Evolutionary conservation across 179 eudicot genomes (phyloP).

Genomic region (Heliamphora pulchella): DNA sequence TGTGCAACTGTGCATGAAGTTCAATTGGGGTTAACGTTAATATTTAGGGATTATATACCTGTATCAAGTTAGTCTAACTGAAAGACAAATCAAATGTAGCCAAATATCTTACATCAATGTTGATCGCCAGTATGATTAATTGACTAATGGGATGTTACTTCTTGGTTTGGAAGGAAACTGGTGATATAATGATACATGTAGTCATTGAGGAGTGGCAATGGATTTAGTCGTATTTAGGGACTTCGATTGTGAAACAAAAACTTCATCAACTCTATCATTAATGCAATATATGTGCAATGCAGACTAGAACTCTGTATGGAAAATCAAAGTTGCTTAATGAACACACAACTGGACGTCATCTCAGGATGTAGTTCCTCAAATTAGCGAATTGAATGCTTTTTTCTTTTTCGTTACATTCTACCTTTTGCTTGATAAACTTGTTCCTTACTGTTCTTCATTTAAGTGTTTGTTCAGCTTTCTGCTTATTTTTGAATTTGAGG

Average conservation of each 20-base stretch:
- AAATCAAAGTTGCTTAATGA: neutral
- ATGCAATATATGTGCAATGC: neutral
- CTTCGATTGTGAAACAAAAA: neutral
- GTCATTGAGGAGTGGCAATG: neutral
- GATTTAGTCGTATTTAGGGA: neutral
- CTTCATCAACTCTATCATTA: neutral
- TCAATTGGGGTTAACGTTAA: neutral
- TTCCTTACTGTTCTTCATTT: too few species aligned
- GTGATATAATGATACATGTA: neutral
- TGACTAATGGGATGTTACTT: neutral
- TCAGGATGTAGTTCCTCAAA: neutral
- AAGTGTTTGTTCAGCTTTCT: too few species aligned
- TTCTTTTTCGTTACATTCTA: neutral
- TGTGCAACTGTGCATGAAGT: neutral
- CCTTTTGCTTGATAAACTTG: neutral
- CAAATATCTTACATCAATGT: neutral
- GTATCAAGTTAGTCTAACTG: neutral
- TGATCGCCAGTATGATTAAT: neutral
- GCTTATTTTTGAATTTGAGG: too few species aligned
- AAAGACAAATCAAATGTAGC: neutral
- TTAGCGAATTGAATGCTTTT: neutral
- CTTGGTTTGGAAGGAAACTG: neutral
- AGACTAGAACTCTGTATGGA: neutral
- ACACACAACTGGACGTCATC: neutral
- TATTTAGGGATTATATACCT: slow-evolving; percentile 1